These are phyloP conservation scores for Fistulina hepatica DNA, from an alignment of 1,284 basidiomycete genomes.

Conservation along the genomic window DNA sequence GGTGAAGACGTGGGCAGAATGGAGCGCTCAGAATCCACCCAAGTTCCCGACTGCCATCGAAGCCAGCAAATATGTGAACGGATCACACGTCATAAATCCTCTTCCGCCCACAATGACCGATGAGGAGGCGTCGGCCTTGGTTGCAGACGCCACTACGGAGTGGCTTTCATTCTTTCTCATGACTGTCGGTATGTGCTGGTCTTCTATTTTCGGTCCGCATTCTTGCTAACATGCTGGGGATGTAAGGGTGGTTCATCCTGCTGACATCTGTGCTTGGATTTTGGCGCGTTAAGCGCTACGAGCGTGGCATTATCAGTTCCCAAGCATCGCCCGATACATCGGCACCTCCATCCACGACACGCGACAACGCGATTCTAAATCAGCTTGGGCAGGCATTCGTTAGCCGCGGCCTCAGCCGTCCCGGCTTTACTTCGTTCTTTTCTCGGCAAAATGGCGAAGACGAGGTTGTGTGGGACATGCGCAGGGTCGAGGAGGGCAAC, in stretches of 20 bases:
- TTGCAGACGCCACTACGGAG: constrained; percentile 57
- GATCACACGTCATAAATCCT: constrained; percentile 21
- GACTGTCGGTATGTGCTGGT: constrained; percentile 55
- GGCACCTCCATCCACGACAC: constrained; percentile 18
- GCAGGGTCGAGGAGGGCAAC: constrained; percentile 13
- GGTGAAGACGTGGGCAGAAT: constrained; percentile 20
- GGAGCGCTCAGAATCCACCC: constrained; percentile 27
- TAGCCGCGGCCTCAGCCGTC: constrained; percentile 33
- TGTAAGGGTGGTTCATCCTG: constrained; percentile 80
- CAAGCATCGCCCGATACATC: constrained; percentile 26
- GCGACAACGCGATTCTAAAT: constrained; percentile 20
- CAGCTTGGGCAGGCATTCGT: constrained; percentile 38
- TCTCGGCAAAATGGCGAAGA: constrained; percentile 21
- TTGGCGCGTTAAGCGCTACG: constrained; percentile 89
- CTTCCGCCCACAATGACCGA: constrained; percentile 22
- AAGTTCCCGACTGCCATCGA: constrained; percentile 33
- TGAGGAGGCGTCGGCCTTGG: constrained; percentile 29
- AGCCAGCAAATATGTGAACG: constrained; percentile 35
- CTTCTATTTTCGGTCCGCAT: constrained; percentile 6
- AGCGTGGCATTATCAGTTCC: constrained; percentile 57
- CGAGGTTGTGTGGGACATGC: constrained; percentile 14
- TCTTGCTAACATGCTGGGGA: constrained; percentile 3
- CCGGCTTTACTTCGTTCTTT: constrained; percentile 42
- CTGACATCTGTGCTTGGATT: constrained; percentile 81
- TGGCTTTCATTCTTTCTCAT: constrained; percentile 93